Evolutionary conservation across 805 yeast species (phyloP), one percentile per base, ranked within the genome.

Genomic region (Isabelozyma rhagii): DNA sequence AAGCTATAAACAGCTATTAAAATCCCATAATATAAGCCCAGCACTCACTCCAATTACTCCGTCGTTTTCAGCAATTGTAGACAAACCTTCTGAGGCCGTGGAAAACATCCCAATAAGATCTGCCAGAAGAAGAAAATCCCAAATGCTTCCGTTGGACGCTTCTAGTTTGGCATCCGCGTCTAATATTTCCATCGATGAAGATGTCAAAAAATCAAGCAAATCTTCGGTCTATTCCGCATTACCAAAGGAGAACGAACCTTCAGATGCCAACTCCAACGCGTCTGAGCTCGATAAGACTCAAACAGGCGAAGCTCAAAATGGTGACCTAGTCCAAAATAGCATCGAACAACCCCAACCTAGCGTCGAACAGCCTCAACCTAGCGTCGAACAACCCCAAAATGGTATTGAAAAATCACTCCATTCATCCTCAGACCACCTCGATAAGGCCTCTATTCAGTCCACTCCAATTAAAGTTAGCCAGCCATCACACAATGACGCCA

Each of bases 31-130:
- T n/a, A 39, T 42, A 21, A 42, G 34, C 14, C 42, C 48, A 41
- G 11, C 29, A 15, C 39, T 28, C 4, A 27, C 43, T 8, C 36
- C 18, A 14, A 39, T 39, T 1, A 43, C 34, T n/a, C 27, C 46
- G 17, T 14, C 43, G 25, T 27, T 39, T 17, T 14, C 46, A 31
- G 41, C 41, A 43, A 11, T 31, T 18, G 40, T 17, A 34, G 14
- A 34, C 41, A 10, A 31, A 13, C 8, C 36, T 13, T 4, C 36
- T 10, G 36, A 9, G n/a, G 10, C 10, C n/a, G 36, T 5, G 10
- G 36, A 31, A 3, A 31, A 4, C 36, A 55, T 58, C 13, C 66
- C 66, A 8, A 49, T 59, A 46, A 49, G 67, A 21, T 61, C 67
- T 9, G 43, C 65, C 11, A 47, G 62, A 43, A 54, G 62, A 49